Base-by-base conservation (phyloP, 164 flowering plant genomes). In the Stephania japonica region DNA sequence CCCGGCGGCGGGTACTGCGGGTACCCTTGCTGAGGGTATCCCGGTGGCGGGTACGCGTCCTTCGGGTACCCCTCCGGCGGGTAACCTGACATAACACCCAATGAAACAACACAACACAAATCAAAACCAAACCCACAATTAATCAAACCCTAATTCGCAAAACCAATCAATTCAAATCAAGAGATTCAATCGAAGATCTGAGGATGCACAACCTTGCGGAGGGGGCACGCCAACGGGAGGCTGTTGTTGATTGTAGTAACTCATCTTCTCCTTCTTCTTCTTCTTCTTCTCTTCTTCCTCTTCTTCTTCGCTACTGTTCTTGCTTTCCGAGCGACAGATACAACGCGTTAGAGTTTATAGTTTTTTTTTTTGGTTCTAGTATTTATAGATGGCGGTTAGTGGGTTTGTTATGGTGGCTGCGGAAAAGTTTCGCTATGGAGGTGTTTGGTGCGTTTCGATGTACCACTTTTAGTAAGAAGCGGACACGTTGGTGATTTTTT, bases 181-280 rank as follows among this genome's bases (percentile, higher is more conserved):
- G 41, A 5, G 24, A 7, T 14, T 25, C 12, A 49, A 3, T 7
- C 6, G 21, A 70, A 38, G n/a, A 47, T 59, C 12, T 12, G 49
- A 23, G 4, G 4, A 26, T 32, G 38, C 38, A 32, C 38, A 0
- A 89, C 98, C 98, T 89, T 92, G 98, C 25, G 91, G 92, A 73
- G 98, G 96, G 67, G 98, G 97, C 41, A 82, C 96, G 11, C 98
- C 98, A 42, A 91, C 92, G 6, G 98, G 96, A 19, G 96, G 94
- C 71, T 88, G 93, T 12, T 87, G 85, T 73, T 89, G 92, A 71
- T 84, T 86, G 88, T 92, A 90, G 65, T 89, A 89, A 81, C 93
- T 89, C 98, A 92, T 92, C 61, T 70, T 49, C 64, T 32, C 16
- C 6, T 2, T 7, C 10, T 73, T 66, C 24, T 13, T 32, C 38